Base-by-base conservation (phyloP, 257 asterid genomes). In the Gentiana macrophylla region DNA sequence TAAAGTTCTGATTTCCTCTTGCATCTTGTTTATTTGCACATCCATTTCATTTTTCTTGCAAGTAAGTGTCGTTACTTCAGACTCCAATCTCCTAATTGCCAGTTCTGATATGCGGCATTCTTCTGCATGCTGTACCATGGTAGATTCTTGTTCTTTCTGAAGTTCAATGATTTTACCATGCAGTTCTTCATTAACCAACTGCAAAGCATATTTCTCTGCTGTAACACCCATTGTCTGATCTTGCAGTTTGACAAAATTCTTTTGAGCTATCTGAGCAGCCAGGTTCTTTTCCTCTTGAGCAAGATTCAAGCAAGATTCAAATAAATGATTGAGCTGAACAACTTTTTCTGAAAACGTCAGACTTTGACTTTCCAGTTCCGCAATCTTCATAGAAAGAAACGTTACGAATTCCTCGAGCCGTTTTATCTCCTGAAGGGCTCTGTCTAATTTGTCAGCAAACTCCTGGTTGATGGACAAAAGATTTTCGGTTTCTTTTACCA, bases 71-170 rank as follows among this genome's bases (percentile, higher is more conserved):
- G 77, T 81, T 51, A 62, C 80, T 72, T 88, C 97, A 70, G 82
- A 74, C 63, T 85, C 87, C 75, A 85, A 71, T 64, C 81, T 85
- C 66, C 69, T 73, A 49, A 81, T 81, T 68, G 70, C 80, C 71
- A 78, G 91, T 78, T 85, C 97, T 49, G 86, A 81, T 72, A 85
- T 72, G 58, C 74, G 86, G 67, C 94, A 83, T 75, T 92, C 95
- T 75, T 88, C 97, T 43, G 86, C 94, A 64, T 92, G 95, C 76
- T 88, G 95, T 69, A 83, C 95, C 94, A 83, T 80, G 35, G 84
- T 59, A 66, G 69, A 79, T 73, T 88, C 94, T 67, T 81, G 97
- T 66, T 79, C 95, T 75, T 88, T 88, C 84, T 80, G 94, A 74
- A 83, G 91, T 62, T 80, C 91, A 68, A 64, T 67, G 72, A 88